Evolutionary conservation across 2,329 filamentous ascomycete genomes (phyloP), one percentile per base, ranked within the genome.

Genomic region (Colletotrichum truncatum): DNA sequence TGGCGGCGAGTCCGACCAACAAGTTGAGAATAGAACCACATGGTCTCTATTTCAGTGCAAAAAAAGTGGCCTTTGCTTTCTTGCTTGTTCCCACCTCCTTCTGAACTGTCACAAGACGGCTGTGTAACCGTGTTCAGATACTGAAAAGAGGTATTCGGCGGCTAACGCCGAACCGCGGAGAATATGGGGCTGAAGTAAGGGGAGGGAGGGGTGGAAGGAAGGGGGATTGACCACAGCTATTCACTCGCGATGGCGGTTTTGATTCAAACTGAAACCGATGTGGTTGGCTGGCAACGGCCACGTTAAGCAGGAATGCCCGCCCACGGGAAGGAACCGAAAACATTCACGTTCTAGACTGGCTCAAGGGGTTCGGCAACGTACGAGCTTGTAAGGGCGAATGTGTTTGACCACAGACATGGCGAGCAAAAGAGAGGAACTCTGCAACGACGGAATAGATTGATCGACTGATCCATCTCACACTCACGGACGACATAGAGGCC

Each of bases 211-310:
- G 2, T 34, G 41, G 46, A n/a, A 26, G 45, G 23, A 11, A n/a
- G 28, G 39, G 41, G 54, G 30, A n/a, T 21, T 46, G 52, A 30
- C 16, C 26, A 21, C 38, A 6, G 48, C 16, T 60, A 28, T 38
- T 46, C 48, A 41, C n/a, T n/a, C n/a, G n/a, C 32, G 56, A 55
- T 30, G 36, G 34, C 39, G 53, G 53, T 10, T 43, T 26, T 54
- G 54, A 48, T 49, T 49, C 56, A 55, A 36, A 51, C 62, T 55
- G 56, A 65, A 55, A 62, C 62, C 49, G 6, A 43, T 32, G 46
- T 57, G 39, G 39, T 46, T 48, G 45, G 30, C 28, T 51, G 48
- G 28, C 7, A 30, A 51, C 23, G 21, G 49, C 49, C 23, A 43
- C 30, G 45, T 26, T 49, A 25, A 10, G 28, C 38, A 38, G 14